phyloP scores from a whole-genome alignment of 805 yeast species.

The Nakazawaea ernobii region DNA sequence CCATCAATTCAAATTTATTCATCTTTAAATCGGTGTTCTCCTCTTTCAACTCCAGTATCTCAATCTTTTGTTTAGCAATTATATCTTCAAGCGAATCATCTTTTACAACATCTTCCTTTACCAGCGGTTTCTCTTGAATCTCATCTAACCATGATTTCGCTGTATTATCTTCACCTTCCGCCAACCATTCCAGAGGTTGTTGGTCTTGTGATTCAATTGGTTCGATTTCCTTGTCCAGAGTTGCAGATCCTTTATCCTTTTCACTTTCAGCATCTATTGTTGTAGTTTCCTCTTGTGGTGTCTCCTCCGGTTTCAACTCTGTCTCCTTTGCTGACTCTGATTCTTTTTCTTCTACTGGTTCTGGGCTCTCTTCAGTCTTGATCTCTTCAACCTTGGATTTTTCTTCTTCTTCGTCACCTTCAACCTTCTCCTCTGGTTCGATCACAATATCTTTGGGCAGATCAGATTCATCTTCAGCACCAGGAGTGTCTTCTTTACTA shows the following conservation, averaged over 20 bases:
- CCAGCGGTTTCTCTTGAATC: slow-evolving; percentile 1
- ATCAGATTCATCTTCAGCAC: slow-evolving; percentile 19
- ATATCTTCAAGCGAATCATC: not conserved
- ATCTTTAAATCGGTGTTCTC: slow-evolving; percentile 8
- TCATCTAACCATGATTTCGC: slow-evolving; percentile 9
- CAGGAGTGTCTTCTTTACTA: slow-evolving; percentile 12
- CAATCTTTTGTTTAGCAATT: not conserved
- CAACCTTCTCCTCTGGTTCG: slow-evolving; percentile 16
- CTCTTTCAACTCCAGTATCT: slow-evolving; percentile 3
- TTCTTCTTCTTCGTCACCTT: slow-evolving; percentile 16
- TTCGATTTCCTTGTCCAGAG: not conserved
- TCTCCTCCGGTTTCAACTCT: no score
- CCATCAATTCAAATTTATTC: slow-evolving; percentile 9
- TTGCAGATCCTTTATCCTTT: not conserved
- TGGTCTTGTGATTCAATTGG: not conserved
- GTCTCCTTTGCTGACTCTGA: slow-evolving; percentile 18
- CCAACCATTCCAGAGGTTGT: not conserved
- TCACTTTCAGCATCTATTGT: slow-evolving; percentile 1
- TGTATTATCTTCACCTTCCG: not conserved
- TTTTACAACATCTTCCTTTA: not conserved
- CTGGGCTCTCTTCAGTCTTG: not conserved
- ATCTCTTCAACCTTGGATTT: slow-evolving; percentile 7
- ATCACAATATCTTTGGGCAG: not conserved
- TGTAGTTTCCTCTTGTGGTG: slow-evolving; percentile 13
- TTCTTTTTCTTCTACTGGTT: slow-evolving; percentile 22